Conservation (phyloP, 305 asterid species). For the Solanum hybrid region DNA sequence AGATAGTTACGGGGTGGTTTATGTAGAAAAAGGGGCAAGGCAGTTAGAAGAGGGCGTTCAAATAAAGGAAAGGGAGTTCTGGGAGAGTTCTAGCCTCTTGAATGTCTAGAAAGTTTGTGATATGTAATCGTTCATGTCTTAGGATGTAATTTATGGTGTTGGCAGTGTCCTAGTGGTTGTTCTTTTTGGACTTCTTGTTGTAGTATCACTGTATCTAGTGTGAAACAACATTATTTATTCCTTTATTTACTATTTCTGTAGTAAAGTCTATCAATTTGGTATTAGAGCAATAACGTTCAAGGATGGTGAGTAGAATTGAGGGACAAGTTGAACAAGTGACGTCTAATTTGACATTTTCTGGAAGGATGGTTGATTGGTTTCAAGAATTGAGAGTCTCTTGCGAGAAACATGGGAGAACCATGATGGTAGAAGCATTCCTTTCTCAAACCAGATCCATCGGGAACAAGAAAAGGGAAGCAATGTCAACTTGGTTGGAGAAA, state of each 20-base stretch:
- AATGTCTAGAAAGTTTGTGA: neutral
- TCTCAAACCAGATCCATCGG: neutral
- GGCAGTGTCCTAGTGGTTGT: neutral
- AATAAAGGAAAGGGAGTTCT: neutral
- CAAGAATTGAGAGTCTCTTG: neutral
- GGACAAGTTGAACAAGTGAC: neutral
- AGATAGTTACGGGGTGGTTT: neutral
- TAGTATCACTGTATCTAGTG: neutral
- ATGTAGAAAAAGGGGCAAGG: neutral
- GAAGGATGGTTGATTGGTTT: neutral
- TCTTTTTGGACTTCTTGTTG: neutral
- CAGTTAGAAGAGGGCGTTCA: neutral
- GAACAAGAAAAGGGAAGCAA: neutral
- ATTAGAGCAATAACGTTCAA: neutral
- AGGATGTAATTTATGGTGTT: neutral
- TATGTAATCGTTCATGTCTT: neutral
- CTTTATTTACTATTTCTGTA: neutral
- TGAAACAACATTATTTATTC: neutral
- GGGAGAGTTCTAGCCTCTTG: neutral
- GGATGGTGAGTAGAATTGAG: neutral
- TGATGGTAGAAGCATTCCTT: neutral
- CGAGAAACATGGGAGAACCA: neutral
- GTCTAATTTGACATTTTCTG: neutral
- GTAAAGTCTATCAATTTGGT: neutral
- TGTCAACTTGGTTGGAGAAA: neutral